Percentiles rank a stretch among this genome's conserved stretches.
phyloP scores from a whole-genome alignment of 2,329 filamentous ascomycete species.

The Epicoccum sorghinum region DNA sequence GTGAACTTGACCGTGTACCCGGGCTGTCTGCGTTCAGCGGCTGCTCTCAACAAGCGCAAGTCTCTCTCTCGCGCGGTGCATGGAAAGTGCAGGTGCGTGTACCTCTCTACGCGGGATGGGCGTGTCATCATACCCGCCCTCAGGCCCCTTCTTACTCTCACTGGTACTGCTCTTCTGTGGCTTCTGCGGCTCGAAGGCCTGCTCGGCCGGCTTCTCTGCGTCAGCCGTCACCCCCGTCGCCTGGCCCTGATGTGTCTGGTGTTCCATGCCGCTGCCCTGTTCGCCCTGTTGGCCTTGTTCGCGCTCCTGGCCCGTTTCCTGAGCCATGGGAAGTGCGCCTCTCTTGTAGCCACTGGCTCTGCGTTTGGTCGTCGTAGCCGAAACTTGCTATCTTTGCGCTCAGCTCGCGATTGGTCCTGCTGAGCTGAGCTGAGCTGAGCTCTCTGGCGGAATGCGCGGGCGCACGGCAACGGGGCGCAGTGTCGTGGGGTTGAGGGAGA shows the following conservation, averaged over 20 bases:
- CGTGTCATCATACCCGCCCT: constrained; percentile 80
- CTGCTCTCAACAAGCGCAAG: neutral
- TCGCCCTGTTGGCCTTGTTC: neutral
- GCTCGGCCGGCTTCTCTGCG: constrained; percentile 15
- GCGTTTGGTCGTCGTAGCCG: neutral
- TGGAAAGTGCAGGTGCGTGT: neutral
- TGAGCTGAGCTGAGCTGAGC: too few relatives aligned
- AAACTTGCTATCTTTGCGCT: neutral
- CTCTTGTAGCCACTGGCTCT: neutral
- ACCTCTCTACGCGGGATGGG: constrained; percentile 66
- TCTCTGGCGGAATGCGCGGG: neutral
- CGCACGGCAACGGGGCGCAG: constrained; percentile 1
- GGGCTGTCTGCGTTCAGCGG: constrained; percentile 57
- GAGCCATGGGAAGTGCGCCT: constrained; percentile 16
- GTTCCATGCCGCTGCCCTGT: neutral
- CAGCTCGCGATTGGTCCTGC: neutral
- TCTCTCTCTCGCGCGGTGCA: neutral
- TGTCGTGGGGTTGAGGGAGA: neutral
- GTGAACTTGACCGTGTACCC: constrained; percentile 87
- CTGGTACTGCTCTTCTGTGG: constrained; percentile 35
- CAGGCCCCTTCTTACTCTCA: constrained; percentile 56
- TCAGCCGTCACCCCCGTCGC: constrained; percentile 9
- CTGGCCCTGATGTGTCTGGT: constrained; percentile 14
- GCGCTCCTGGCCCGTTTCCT: neutral
- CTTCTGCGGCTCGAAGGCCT: constrained; percentile 15